Base-by-base conservation (phyloP, 2,329 filamentous ascomycete genomes). In the Metarhizium humberi region DNA sequence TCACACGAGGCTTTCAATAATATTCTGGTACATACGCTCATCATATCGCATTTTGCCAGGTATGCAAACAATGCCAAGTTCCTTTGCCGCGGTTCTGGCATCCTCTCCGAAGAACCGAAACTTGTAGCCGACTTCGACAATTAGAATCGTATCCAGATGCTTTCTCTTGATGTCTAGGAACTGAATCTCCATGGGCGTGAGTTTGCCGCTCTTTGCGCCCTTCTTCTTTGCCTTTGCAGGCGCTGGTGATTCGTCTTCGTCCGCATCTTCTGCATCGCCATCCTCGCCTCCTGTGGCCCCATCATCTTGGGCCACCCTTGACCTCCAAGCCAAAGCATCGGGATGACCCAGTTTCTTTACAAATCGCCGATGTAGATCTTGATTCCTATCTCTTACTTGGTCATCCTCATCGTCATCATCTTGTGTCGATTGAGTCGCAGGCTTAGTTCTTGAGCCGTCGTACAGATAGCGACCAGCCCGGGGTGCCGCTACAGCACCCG, bases 61-160 rank as follows among this genome's bases (percentile, higher is more conserved):
- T 63, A 99, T 96, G 69, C 94, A 99, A 43, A 99, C 88, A 62
- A 99, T 96, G 57, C 90, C 88, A 51, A 99, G 77, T 68, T 92
- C 90, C 69, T 92, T 95, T 13, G 92, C 89, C 4, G 92, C 94
- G 54, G 84, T 82, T 53, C 91, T 82, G 8, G 94, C 94, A 74
- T 99, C 94, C 65, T 97, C 92, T 11, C 94, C 94, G 66, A 96
- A 96, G 74, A 99, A 96, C 38, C 88, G 86, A 72, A 95, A 99
- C 69, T 99, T 99, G 74, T 99, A 99, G 52, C 94, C 94, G 8
- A 97, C 94, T 69, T 99, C 92, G 53, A 97, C 85, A 13, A 97
- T 88, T 54, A 99, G 78, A 20, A 99, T 65, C 0, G 92, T 94
- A 67, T 97, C 94, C 74, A 90, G 80, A 67, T 97, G 86, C 62